Conservation (phyloP, 2,329 filamentous ascomycete species). For the Pseudocercospora musae region DNA sequence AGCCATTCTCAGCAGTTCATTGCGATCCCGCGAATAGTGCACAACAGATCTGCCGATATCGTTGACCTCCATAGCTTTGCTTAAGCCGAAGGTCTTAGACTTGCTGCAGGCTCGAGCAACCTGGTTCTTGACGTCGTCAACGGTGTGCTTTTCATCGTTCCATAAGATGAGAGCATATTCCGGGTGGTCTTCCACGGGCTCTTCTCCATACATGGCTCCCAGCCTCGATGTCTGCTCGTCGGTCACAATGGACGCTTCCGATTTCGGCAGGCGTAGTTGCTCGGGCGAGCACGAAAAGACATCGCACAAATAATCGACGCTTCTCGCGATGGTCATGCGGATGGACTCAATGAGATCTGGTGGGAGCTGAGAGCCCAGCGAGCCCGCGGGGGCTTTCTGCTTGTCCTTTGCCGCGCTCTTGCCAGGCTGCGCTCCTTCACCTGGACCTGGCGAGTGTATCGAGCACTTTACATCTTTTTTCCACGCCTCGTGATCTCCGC, state of each 20-base stretch:
- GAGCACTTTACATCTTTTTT: constrained; percentile 81
- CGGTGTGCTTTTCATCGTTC: constrained; percentile 99
- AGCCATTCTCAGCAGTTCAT: constrained; percentile 71
- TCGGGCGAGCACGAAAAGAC: constrained; percentile 97
- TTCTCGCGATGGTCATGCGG: constrained; percentile 77
- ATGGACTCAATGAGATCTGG: constrained; percentile 74
- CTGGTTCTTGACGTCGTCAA: constrained; percentile 84
- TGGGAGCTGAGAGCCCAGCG: constrained; percentile 52
- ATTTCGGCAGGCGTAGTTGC: constrained; percentile 83
- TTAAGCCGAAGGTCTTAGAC: constrained; percentile 63
- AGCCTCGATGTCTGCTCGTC: constrained; percentile 81
- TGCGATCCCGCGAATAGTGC: constrained; percentile 69
- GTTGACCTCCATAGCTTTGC: constrained; percentile 83
- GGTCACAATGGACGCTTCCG: constrained; percentile 70
- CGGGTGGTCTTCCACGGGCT: constrained; percentile 57
- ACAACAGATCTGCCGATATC: constrained; percentile 83
- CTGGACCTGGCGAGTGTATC: constrained; percentile 66
- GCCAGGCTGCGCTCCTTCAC: constrained; percentile 14
- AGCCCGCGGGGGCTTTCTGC: constrained; percentile 35
- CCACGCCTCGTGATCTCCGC: constrained; percentile 95
- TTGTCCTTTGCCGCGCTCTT: constrained; percentile 50
- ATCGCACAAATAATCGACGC: constrained; percentile 93
- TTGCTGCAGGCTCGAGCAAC: constrained; percentile 84
- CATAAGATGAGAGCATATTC: constrained; percentile 86
- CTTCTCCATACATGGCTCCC: constrained; percentile 62